phyloP scores from a whole-genome alignment of 352 stramenopile species.

The Elongisporangium undulatum region DNA sequence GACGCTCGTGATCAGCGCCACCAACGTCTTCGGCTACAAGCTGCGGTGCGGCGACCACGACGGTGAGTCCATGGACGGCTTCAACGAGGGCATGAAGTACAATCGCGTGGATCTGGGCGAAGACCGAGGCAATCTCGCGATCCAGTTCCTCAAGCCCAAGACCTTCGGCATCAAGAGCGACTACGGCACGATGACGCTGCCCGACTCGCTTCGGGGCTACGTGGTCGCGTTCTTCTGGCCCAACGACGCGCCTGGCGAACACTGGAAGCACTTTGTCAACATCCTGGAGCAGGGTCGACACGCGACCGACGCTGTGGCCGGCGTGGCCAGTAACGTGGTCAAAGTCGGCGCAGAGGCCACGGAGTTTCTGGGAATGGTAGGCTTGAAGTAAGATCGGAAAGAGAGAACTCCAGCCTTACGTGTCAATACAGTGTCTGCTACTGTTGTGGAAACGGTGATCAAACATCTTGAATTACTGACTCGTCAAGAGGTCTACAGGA shows the following conservation, averaged over 20 bases:
- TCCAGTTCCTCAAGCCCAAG: slow-evolving; percentile 13
- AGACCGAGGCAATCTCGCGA: slow-evolving; percentile 7
- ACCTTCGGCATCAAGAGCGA: slow-evolving; percentile 10
- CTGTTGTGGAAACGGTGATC: no score
- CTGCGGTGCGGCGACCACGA: slow-evolving; percentile 10
- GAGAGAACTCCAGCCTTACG: no score
- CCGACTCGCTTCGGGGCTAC: slow-evolving; percentile 9
- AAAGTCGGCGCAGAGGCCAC: slow-evolving; percentile 6
- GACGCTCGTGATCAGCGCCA: slow-evolving; percentile 4
- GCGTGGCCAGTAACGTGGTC: slow-evolving; percentile 7
- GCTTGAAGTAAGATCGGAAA: neutral
- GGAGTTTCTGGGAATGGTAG: slow-evolving; percentile 8
- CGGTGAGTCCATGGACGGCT: slow-evolving; percentile 7
- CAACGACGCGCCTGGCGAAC: slow-evolving; percentile 8
- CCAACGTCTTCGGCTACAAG: slow-evolving; percentile 12
- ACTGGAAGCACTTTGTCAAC: slow-evolving; percentile 12
- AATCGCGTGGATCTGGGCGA: slow-evolving; percentile 12
- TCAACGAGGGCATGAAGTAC: slow-evolving; percentile 11
- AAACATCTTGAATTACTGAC: no score
- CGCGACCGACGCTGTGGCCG: slow-evolving; percentile 5
- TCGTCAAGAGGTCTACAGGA: no score
- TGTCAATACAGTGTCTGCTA: no score
- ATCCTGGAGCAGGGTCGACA: slow-evolving; percentile 8
- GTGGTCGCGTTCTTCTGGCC: slow-evolving; percentile 12
- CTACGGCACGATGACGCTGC: slow-evolving; percentile 10